A percentile compares a stretch with the other conserved stretches of the same genome.
These are phyloP conservation scores for Notholithocarpus densiflorus DNA, from an alignment of 306 rosid genomes.

Conservation along the genomic window DNA sequence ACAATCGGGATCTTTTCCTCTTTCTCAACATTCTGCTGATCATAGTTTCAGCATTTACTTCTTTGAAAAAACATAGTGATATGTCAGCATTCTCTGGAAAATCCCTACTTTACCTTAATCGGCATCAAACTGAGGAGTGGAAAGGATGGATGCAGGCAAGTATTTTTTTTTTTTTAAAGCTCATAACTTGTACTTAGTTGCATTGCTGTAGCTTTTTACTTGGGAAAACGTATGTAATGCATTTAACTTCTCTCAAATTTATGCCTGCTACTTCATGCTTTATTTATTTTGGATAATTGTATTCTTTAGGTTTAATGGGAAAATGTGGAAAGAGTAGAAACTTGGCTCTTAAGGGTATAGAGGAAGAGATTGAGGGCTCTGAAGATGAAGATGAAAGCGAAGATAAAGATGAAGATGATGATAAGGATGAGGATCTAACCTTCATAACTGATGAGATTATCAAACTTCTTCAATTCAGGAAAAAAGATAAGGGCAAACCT, in stretches of 20 bases:
- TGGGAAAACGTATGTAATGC: background rate
- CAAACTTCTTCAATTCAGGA: no score
- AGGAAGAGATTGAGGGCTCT: no score
- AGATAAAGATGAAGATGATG: no score
- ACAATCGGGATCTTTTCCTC: constrained; percentile 91
- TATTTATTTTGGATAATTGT: background rate
- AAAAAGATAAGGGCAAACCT: no score
- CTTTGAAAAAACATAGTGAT: constrained; percentile 87
- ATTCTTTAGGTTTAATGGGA: no score
- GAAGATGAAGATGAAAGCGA: no score
- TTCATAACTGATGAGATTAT: no score
- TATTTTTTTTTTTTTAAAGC: background rate
- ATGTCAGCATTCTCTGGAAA: constrained; percentile 78
- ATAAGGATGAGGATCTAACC: no score
- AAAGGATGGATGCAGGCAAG: constrained; percentile 99
- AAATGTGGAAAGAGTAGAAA: no score
- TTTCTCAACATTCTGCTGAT: constrained; percentile 85
- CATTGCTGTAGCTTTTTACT: constrained; percentile 1
- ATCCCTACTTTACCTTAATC: constrained; percentile 83
- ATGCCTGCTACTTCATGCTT: background rate
- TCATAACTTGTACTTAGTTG: background rate
- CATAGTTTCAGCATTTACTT: constrained; percentile 89
- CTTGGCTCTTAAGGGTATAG: no score
- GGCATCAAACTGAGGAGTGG: constrained; percentile 99
- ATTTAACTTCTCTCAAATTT: background rate